Base-by-base conservation (phyloP, 495 filamentous ascomycete species). In the Penicillium diatomitis region DNA sequence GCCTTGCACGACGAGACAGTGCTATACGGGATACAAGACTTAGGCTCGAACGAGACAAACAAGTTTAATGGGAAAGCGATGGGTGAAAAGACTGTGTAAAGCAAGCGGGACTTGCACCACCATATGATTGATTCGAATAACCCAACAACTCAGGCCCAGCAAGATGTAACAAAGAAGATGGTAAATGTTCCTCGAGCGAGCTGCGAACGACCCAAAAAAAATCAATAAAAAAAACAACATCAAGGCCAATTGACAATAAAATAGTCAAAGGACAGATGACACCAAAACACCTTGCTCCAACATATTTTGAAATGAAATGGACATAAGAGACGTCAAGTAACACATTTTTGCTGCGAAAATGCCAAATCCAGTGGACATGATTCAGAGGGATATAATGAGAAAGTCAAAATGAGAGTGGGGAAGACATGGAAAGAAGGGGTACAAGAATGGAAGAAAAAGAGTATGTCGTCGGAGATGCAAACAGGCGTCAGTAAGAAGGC, bases 321-420 rank as follows among this genome's bases (percentile, higher is more conserved):
- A 61, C 60, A 63, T 63, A 58, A 63, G 55, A 63, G 60, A 63
- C 60, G 42, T 63, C 46, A 61, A 48, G 46, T 20, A 20, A 20
- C 20, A 20, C 20, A 20, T 20, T 20, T 20, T 20, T 20, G 20
- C 20, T 20, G 20, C 20, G 20, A 20, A 20, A 20, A 20, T 20
- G 50, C 49, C 48, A 59, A 48, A 49, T 56, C 53, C 59, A 49
- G 48, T 41, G 38, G 52, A 58, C 51, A 45, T 20, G 20, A 20
- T 20, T 20, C 20, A 20, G 20, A 20, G 20, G 20, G 20, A 20
- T 20, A 20, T 39, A 45, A 51, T 34, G 41, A 29, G 34, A 40
- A 11, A 29, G 35, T 35, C 39, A 38, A 38, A 38, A 43, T 29
- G 48, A 53, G 50, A 46, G 20, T 20, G 20, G 20, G 20, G 20